Evolutionary conservation across 129 eudicot species (phyloP).

Genomic region (Flaveria bidentis): DNA sequence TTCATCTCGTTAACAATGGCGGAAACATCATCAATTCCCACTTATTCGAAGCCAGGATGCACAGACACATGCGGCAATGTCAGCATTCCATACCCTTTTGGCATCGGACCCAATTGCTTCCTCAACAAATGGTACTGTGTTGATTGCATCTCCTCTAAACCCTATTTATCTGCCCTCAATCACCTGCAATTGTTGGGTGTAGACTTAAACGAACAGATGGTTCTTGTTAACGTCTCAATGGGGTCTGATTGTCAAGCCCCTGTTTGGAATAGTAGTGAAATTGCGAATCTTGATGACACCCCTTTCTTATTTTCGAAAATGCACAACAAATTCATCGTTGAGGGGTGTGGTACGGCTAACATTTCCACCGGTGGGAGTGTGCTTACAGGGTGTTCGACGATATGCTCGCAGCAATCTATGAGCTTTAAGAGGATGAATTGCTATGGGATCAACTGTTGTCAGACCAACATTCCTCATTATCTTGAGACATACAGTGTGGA

Average conservation of each 20-base stretch:
- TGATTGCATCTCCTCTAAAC: constrained; percentile 27
- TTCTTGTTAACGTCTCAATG: constrained; percentile 26
- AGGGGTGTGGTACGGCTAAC: constrained; percentile 26
- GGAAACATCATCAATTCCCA: background rate
- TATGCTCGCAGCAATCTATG: constrained; percentile 16
- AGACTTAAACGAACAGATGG: constrained; percentile 20
- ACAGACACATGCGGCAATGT: constrained; percentile 26
- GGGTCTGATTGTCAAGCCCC: constrained; percentile 20
- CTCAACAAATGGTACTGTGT: constrained; percentile 31
- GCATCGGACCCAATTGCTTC: constrained; percentile 30
- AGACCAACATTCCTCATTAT: constrained; percentile 27
- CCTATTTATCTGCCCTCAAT: constrained; percentile 21
- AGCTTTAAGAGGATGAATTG: constrained; percentile 1
- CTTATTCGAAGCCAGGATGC: constrained; percentile 34
- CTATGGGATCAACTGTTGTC: constrained; percentile 34
- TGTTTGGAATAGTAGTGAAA: background rate
- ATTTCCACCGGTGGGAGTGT: background rate
- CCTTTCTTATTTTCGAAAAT: constrained; percentile 31
- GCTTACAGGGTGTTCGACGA: constrained; percentile 35
- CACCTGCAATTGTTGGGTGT: constrained; percentile 15
- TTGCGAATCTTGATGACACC: constrained; percentile 10
- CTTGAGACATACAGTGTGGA: constrained; percentile 12
- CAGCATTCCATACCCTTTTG: constrained; percentile 37
- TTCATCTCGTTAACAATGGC: constrained; percentile 14
- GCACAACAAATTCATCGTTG: constrained; percentile 31